Base-by-base conservation (phyloP, 108 stramenopile species). In the Seminavis robusta region DNA sequence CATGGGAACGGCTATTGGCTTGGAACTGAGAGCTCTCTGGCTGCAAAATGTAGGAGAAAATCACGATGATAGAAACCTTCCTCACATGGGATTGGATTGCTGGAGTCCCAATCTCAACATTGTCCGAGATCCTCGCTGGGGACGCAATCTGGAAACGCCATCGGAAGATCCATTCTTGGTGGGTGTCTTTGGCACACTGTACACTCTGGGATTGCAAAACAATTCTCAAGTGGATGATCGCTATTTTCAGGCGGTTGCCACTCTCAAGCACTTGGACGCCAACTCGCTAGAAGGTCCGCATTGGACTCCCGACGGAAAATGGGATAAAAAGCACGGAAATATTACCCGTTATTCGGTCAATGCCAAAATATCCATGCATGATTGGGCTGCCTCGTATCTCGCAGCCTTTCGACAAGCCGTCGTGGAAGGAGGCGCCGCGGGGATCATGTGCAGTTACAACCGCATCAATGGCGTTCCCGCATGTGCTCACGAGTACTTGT, bases 381-480 rank as follows among this genome's bases (percentile, higher is more conserved):
- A 89, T 47, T 51, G 80, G 32, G 40, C 67, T 19, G 76, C 80
- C 30, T 80, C 71, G 9, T 84, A 90, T 52, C 39, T 80, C 15
- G 67, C 71, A n/a, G 59, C 84, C 1, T 90, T 89, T 52, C 47
- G 76, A 37, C 68, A 70, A 36, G 84, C 83, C 33, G 67, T 76
- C 44, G 28, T 59, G 39, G 56, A 61, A 4, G 73, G 67, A 2
- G 34, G 54, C 0, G 77, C 65, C 4, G 59, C 63, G 2, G 69
- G 79, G 25, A 52, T 83, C 51, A 86, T 91, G 89, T 86, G 89
- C 47, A 60, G 66, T 23, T 91, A 91, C 73, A 86, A 91, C 52
- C 71, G 77, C 13, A 51, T 86, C 20, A 84, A 84, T 67, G 83
- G 83, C 4, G 48, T 64, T 23, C 89, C 89, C 1, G 41, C 80